Evolutionary conservation across 2,329 filamentous ascomycete genomes (phyloP), one percentile per base, ranked within the genome.

Genomic region (Didymosphaeria variabile): DNA sequence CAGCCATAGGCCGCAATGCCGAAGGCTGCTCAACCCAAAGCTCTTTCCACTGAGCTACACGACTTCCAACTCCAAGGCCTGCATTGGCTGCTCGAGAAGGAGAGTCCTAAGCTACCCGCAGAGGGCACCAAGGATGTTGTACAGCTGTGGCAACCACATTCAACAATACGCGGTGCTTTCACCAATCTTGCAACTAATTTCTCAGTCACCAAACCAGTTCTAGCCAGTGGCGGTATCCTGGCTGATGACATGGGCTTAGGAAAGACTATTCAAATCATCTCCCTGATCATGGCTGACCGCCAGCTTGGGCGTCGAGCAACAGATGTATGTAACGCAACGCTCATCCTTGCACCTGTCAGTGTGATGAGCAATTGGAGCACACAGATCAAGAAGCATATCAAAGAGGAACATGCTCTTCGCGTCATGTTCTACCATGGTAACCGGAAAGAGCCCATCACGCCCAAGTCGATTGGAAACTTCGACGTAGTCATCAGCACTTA

Each of bases 211-310:
- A 77, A 84, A 1, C 92, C 92, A 0, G 77, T 80, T 0, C 83
- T 97, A 23, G 87, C 91, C 7, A 91, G 88, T 53, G 93, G 93
- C 19, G 93, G 93, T 34, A 93, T 97, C 53, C 84, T 97, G 9
- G 92, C 93, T 1, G 93, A 97, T 75, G 93, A 97, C 70, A 97
- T 97, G 94, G 93, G 93, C 3, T 80, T 97, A 5, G 93, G 93
- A 26, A 97, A 97, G 80, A 97, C 93, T 0, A 84, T 97, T 9
- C 91, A 97, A 74, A 86, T 93, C 51, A 94, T 97, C 67, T 91
- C 91, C 56, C 80, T 96, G 38, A 90, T 97, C 58, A 79, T 94
- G 65, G 81, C 86, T 2, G 86, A 88, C 59, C 70, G 69, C 52
- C 70, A 67, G n/a, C 66, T 77, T 1, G 58, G 64, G 19, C 66